phyloP scores from a whole-genome alignment of 2,329 filamentous ascomycete genomes.

The Hypoxylon sp. region DNA sequence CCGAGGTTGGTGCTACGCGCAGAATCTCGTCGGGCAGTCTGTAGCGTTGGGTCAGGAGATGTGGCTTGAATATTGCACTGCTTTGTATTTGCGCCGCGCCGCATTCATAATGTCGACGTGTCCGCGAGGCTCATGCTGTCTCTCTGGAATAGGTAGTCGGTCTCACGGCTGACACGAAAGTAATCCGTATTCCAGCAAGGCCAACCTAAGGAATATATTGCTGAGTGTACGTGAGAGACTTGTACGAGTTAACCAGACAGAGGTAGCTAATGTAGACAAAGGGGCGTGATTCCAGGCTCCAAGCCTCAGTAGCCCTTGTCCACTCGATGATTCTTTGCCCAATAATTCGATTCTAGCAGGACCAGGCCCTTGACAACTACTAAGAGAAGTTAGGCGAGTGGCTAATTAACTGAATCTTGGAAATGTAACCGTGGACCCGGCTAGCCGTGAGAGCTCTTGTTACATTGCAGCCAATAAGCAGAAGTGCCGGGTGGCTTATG shows the following conservation, averaged over 20 bases:
- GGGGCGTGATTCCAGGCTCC: background rate
- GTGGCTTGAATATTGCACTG: constrained; percentile 14
- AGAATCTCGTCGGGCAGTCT: background rate
- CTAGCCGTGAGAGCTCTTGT: constrained; percentile 33
- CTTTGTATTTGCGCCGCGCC: constrained; percentile 7
- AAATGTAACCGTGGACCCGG: constrained; percentile 36
- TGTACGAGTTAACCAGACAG: constrained; percentile 1
- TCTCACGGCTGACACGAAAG: constrained; percentile 3
- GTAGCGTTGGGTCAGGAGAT: constrained; percentile 8
- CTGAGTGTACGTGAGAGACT: constrained; percentile 14
- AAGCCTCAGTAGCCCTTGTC: no score
- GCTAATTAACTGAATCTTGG: constrained; percentile 28
- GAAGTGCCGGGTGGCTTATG: constrained; percentile 33
- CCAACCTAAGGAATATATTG: constrained; percentile 2
- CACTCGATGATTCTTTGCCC: background rate
- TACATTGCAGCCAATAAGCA: constrained; percentile 42
- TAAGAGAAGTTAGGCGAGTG: constrained; percentile 19
- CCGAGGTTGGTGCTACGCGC: constrained; percentile 17
- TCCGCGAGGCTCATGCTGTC: constrained; percentile 1
- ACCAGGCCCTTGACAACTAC: background rate
- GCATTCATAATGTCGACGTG: constrained; percentile 15
- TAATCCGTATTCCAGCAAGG: constrained; percentile 12
- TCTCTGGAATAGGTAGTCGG: constrained; percentile 9
- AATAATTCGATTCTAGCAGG: background rate
- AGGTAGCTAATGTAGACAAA: background rate